Evolutionary conservation across 495 filamentous ascomycete genomes (phyloP).

Genomic region (Hypoxylon cercidicola): DNA sequence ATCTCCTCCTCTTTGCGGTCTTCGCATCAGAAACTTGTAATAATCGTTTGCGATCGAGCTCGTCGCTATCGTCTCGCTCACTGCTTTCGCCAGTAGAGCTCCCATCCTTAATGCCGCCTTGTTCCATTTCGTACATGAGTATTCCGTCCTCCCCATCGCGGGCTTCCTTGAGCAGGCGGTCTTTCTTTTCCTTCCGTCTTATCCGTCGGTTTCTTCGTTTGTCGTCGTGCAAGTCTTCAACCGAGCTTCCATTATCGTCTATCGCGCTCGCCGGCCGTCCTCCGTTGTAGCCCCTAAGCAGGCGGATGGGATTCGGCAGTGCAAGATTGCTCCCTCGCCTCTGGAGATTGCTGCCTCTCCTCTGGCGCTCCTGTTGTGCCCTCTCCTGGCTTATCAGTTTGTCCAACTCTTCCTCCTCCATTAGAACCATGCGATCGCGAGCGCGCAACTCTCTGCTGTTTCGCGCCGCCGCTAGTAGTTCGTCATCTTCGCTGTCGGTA

Average conservation of each 20-base stretch:
- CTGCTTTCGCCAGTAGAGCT: constrained; percentile 63
- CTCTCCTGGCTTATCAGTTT: constrained; percentile 70
- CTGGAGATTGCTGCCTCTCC: constrained; percentile 59
- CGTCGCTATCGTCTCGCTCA: constrained; percentile 65
- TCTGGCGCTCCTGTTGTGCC: constrained; percentile 59
- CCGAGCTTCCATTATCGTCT: constrained; percentile 42
- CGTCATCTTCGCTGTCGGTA: constrained; percentile 81
- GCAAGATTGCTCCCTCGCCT: constrained; percentile 59
- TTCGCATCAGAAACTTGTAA: constrained; percentile 57
- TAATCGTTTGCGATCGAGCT: constrained; percentile 60
- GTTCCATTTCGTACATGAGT: constrained; percentile 90
- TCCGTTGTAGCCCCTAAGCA: constrained; percentile 52
- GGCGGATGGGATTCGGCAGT: constrained; percentile 57
- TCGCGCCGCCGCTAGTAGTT: constrained; percentile 68
- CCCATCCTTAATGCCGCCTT: constrained; percentile 76
- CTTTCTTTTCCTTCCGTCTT: constrained; percentile 59
- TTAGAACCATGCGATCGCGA: constrained; percentile 79
- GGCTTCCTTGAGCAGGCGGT: constrained; percentile 59
- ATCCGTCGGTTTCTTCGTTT: constrained; percentile 58
- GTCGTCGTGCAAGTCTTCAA: constrained; percentile 56
- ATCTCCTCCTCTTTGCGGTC: constrained; percentile 52
- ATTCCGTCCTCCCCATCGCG: constrained; percentile 73
- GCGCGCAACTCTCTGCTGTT: constrained; percentile 76
- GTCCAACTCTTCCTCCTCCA: constrained; percentile 90
- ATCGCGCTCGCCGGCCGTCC: constrained; percentile 46